These are phyloP conservation scores for Paxillus ammoniavirescens DNA, from an alignment of 768 basidiomycete species.

Conservation along the genomic window DNA sequence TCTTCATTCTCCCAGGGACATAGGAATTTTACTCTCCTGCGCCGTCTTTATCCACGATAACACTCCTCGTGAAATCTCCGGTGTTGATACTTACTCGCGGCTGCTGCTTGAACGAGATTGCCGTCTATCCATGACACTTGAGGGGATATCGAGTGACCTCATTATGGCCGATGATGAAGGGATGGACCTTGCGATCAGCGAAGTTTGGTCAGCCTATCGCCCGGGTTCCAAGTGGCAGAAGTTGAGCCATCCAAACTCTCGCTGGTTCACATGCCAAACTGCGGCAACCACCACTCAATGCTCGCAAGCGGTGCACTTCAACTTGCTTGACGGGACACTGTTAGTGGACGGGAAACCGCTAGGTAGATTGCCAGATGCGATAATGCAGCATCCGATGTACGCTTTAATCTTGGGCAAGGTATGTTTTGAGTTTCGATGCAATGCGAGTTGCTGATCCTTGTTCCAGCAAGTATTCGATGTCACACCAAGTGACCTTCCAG, in stretches of 20 bases:
- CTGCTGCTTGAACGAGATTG: constrained; percentile 30
- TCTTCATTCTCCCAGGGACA: constrained; percentile 21
- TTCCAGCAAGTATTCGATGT: constrained; percentile 21
- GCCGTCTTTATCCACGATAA: constrained; percentile 27
- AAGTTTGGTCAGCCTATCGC: constrained; percentile 27
- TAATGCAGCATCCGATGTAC: constrained; percentile 21
- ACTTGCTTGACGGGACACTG: constrained; percentile 25
- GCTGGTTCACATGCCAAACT: constrained; percentile 25
- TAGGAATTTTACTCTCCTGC: constrained; percentile 23
- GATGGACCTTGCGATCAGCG: constrained; percentile 16
- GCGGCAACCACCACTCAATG: background rate
- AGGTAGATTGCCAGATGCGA: constrained; percentile 18
- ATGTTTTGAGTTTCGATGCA: background rate
- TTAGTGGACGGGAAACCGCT: constrained; percentile 28
- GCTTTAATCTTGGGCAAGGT: constrained; percentile 21
- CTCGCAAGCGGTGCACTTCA: constrained; percentile 22
- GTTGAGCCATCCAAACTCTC: constrained; percentile 9
- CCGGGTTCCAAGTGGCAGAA: constrained; percentile 20
- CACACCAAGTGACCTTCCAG: constrained; percentile 22
- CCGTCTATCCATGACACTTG: constrained; percentile 27
- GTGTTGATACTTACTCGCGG: constrained; percentile 5
- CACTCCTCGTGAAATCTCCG: constrained; percentile 10
- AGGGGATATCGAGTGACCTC: constrained; percentile 4
- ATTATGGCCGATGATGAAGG: constrained; percentile 6
- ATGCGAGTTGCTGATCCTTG: background rate